Base-by-base conservation (phyloP, 2,329 filamentous ascomycete species). In the Pseudogymnoascus sp. region DNA sequence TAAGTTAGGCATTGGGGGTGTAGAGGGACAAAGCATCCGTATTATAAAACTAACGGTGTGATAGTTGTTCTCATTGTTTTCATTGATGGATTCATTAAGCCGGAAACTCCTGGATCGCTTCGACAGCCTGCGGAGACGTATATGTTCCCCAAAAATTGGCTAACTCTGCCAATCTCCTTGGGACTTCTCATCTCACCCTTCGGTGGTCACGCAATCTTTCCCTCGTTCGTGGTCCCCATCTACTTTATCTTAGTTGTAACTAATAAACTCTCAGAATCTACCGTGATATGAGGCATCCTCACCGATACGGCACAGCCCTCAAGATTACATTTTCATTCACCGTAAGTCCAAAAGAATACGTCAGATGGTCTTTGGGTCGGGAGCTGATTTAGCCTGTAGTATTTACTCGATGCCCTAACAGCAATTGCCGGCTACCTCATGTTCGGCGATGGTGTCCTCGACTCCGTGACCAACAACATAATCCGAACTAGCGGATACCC, bases 401-500 rank as follows among this genome's bases (percentile, higher is more conserved):
- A 91, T 73, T 72, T 90, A 18, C 82, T 97, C 11, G 93, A 97
- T 73, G 81, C 88, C 25, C 83, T 86, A 52, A 92, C 96, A 72
- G 93, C 91, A 25, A 83, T 95, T 49, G 84, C 90, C 9, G 93
- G 95, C 40, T 83, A 95, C 63, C 81, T 97, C 67, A 97, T 99
- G 93, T 99, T 97, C 74, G 93, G 93, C 65, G 90, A 96, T 68
- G 82, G 79, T n/a, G 90, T 96, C 61, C 83, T 83, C 63, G 93
- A 96, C 66, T 91, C 96, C 74, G 88, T 97, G 72, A 97, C 95
- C 0, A 88, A 89, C 70, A 97, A 96, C 76, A 88, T 99, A 64
- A 84, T 97, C 67, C 80, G 83, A 61, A 88, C 86, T 0, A 75
- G 81, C 5, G 88, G 88, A 61, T 97, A 96, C 72, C 91, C 93